A percentile compares a stretch with the other conserved stretches of the same genome.
Conservation (phyloP, 116 monocot species). For the Trichopus zeylanicus region DNA sequence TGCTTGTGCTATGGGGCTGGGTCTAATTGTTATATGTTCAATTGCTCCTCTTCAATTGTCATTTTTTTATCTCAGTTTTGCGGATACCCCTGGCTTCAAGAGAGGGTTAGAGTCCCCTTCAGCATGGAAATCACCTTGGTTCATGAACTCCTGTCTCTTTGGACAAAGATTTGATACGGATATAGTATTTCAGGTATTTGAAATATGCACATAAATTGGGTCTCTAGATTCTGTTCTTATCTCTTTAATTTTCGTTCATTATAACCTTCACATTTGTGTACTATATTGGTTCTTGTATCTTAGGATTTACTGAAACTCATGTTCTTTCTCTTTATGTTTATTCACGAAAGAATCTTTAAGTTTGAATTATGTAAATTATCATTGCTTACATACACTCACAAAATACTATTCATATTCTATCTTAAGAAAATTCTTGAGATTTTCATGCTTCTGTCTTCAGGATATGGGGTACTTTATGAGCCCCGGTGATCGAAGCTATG, state of each 20-base stretch:
- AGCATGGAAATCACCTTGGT: conserved; percentile 93
- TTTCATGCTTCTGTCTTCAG: conserved; percentile 8
- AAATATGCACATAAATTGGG: no score
- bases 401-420: not conserved
- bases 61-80: conserved; percentile 36
- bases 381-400: not conserved
- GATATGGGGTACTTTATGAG: conserved; percentile 58
- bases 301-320: no score
- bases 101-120: conserved; percentile 85
- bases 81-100: conserved; percentile 61
- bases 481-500: conserved; percentile 60
- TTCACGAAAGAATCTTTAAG: no score
- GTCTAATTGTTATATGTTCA: not conserved
- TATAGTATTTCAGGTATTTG: conserved; percentile 33
- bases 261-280: not conserved
- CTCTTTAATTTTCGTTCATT: no score
- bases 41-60: not conserved
- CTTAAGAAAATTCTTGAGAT: not conserved
- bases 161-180: conserved; percentile 34
- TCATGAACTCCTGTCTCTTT: conserved; percentile 39
- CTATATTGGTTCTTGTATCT: not conserved
- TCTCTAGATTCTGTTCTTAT: not conserved
- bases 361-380: no score
- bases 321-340: no score
- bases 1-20: not conserved